Base-by-base conservation (phyloP, 2,329 filamentous ascomycete genomes). In the Chalara sp. region DNA sequence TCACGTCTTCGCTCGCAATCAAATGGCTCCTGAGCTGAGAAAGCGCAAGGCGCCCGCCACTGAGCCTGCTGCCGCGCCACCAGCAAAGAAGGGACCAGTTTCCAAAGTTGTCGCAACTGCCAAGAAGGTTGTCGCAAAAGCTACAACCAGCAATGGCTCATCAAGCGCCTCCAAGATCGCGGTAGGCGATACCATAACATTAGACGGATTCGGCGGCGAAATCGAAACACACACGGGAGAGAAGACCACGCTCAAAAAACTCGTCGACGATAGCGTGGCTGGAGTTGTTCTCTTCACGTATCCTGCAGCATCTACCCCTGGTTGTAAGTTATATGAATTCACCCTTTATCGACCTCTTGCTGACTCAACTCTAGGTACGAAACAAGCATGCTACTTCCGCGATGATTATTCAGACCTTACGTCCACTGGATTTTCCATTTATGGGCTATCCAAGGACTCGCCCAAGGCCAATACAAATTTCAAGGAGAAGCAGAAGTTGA, bases 201-300 rank as follows among this genome's bases (percentile, higher is more conserved):
- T 84, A 44, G 77, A 80, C 41, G 73, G 68, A 52, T 84, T 85
- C 62, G 81, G 81, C 58, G 81, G 80, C 56, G 84, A 93, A 65
- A 72, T 99, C 56, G 82, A 93, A 74, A 93, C 86, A 56, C 83
- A 97, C 58, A 89, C 95, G 57, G 90, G 90, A 62, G 73, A 77
- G 49, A 87, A 86, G 72, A 90, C 86, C 5, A 89, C 83, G 1
- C 74, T 99, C 53, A 86, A 89, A 72, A 76, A 83, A 61, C 81
- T 99, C 29, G 79, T 96, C 46, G 85, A 89, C 32, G 80, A 86
- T 65, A 95, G 90, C 78, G 84, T 88, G 71, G 76, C 80, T 35
- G 93, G 92, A 30, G 86, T 97, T 42, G 89, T 96, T 33, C 73
- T 97, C 32, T 96, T 99, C 69, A 96, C 91, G 32, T 97, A 97